Evolutionary conservation across 2,329 filamentous ascomycete species (phyloP).

Genomic region (Xylariaceae sp.): DNA sequence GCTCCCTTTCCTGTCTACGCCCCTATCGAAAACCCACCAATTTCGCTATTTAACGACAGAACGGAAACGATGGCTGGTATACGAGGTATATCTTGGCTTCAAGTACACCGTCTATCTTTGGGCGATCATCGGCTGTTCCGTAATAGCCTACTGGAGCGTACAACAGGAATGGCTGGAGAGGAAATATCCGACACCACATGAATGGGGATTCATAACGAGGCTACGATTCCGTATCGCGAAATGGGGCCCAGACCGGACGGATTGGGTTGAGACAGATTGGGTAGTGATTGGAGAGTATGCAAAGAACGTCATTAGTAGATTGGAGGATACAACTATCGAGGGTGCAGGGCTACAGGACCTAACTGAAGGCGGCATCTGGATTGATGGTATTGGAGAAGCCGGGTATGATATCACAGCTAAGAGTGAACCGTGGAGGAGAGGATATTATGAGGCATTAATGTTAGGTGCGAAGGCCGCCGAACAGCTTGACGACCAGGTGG

Average conservation of each 20-base stretch:
- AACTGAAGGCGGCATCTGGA: slow-evolving; percentile 56
- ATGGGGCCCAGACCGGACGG: slow-evolving; percentile 62
- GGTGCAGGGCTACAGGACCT: slow-evolving; percentile 68
- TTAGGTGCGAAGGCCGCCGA: slow-evolving; percentile 77
- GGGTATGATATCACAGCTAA: slow-evolving; percentile 74
- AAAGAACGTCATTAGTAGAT: slow-evolving; percentile 62
- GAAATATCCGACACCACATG: slow-evolving; percentile 78
- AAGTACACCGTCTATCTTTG: slow-evolving; percentile 73
- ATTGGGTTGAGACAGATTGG: slow-evolving; percentile 69
- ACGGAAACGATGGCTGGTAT: slow-evolving; percentile 70
- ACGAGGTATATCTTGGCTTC: slow-evolving; percentile 71
- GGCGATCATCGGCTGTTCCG: slow-evolving; percentile 64
- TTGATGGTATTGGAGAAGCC: slow-evolving; percentile 59
- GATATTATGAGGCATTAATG: slow-evolving; percentile 85
- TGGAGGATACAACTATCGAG: slow-evolving; percentile 74
- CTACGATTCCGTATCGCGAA: slow-evolving; percentile 70
- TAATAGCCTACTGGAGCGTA: slow-evolving; percentile 68
- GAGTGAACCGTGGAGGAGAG: slow-evolving; percentile 82
- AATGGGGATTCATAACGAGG: slow-evolving; percentile 77
- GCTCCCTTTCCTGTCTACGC: slow-evolving; percentile 59
- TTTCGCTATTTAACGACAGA: slow-evolving; percentile 82
- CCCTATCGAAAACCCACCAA: slow-evolving; percentile 53
- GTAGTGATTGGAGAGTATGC: slow-evolving; percentile 66
- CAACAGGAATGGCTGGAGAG: slow-evolving; percentile 78
- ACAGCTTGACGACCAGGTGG: slow-evolving; percentile 79